phyloP scores from a whole-genome alignment of 768 basidiomycete species.

The Chalciporus chontae region DNA sequence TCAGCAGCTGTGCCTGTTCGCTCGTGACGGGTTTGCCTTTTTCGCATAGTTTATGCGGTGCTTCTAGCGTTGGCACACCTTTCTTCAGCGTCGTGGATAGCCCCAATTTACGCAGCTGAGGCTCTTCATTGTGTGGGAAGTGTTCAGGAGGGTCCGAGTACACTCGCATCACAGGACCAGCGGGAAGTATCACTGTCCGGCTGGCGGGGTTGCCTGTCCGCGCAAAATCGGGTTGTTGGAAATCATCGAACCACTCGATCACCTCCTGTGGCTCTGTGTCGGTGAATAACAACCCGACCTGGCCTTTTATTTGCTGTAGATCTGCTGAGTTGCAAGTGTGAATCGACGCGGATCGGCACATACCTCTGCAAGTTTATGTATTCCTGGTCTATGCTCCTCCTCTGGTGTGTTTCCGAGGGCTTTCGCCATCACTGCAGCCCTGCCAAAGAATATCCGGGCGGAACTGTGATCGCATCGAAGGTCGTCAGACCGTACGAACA shows the following conservation, averaged over 20 bases:
- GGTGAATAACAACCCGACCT: slow-evolving; percentile 92
- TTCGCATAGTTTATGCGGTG: slow-evolving; percentile 81
- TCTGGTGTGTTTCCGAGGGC: slow-evolving; percentile 85
- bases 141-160: slow-evolving; percentile 81
- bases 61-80: slow-evolving; percentile 82
- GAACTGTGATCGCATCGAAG: slow-evolving; percentile 44
- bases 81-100: slow-evolving; percentile 78
- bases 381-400: slow-evolving; percentile 77
- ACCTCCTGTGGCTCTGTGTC: slow-evolving; percentile 88
- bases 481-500: slow-evolving; percentile 5
- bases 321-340: slow-evolving; percentile 6
- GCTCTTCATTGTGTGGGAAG: slow-evolving; percentile 97
- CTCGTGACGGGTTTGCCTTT: slow-evolving; percentile 73
- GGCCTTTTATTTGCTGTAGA: slow-evolving; percentile 85
- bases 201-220: slow-evolving; percentile 80
- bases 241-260: slow-evolving; percentile 90
- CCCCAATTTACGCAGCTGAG: slow-evolving; percentile 90
- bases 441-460: slow-evolving; percentile 87
- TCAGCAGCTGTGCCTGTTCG: slow-evolving; percentile 91
- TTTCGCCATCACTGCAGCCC: slow-evolving; percentile 90
- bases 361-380: slow-evolving; percentile 79
- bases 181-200: slow-evolving; percentile 71
- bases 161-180: slow-evolving; percentile 79
- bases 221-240: slow-evolving; percentile 87
- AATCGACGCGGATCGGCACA: slow-evolving; percentile 36